Conservation (phyloP, 495 filamentous ascomycete genomes). For the Pseudevernia furfuracea region DNA sequence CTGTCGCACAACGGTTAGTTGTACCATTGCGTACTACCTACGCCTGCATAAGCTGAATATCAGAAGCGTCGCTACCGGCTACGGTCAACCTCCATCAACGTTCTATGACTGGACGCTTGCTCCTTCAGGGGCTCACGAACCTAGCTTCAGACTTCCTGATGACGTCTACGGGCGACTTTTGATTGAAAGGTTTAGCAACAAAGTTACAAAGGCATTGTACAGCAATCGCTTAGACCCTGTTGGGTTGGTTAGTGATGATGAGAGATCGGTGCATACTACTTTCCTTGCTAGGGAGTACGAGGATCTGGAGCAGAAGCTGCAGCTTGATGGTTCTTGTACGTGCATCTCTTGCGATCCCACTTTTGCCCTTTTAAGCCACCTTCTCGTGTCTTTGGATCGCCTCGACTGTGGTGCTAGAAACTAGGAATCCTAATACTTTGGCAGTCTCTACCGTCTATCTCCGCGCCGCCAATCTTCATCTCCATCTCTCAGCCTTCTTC, state of each 20-base stretch:
- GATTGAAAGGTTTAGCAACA: constrained; percentile 78
- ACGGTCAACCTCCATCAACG: constrained; percentile 83
- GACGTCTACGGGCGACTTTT: constrained; percentile 62
- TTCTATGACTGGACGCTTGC: constrained; percentile 81
- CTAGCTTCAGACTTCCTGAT: constrained; percentile 57
- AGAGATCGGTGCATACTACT: constrained; percentile 58
- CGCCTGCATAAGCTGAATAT: constrained; percentile 24
- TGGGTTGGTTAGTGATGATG: constrained; percentile 62
- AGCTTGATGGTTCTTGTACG: constrained; percentile 40
- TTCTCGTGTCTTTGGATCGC: background rate
- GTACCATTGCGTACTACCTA: background rate
- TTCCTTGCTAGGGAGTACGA: constrained; percentile 47
- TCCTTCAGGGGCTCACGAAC: constrained; percentile 52
- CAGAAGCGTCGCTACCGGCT: constrained; percentile 73
- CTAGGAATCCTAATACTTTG: constrained; percentile 29
- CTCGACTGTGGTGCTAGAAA: background rate
- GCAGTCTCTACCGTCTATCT: constrained; percentile 66
- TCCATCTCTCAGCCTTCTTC: constrained; percentile 83
- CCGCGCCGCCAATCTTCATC: constrained; percentile 70
- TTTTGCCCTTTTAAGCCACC: background rate
- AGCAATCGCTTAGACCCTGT: constrained; percentile 69
- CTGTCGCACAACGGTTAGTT: constrained; percentile 70
- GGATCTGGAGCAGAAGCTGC: constrained; percentile 43
- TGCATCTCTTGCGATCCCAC: background rate
- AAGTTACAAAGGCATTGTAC: constrained; percentile 77